Evolutionary conservation across 2,329 filamentous ascomycete species (phyloP).

Genomic region (Aspergillus awamori): DNA sequence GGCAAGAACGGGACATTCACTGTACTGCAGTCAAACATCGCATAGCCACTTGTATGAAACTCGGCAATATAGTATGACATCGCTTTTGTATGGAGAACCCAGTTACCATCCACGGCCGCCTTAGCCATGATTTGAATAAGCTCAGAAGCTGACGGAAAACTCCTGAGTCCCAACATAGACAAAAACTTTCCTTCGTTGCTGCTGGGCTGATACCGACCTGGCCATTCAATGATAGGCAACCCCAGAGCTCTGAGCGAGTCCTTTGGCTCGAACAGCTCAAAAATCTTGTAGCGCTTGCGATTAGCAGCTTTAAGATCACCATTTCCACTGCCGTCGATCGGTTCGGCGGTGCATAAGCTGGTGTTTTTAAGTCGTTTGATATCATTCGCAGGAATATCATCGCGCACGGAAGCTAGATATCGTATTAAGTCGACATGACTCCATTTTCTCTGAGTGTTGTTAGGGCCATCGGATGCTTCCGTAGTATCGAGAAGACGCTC

Average conservation of each 20-base stretch:
- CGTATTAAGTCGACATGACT: slow-evolving; percentile 94
- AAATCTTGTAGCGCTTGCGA: slow-evolving; percentile 67
- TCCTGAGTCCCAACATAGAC: slow-evolving; percentile 69
- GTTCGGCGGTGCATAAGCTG: slow-evolving; percentile 78
- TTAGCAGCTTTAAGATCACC: slow-evolving; percentile 58
- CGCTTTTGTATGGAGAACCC: slow-evolving; percentile 64
- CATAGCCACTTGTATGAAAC: slow-evolving; percentile 77
- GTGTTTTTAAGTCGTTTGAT: slow-evolving; percentile 76
- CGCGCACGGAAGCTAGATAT: slow-evolving; percentile 85
- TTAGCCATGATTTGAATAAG: slow-evolving; percentile 77
- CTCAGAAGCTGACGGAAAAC: slow-evolving; percentile 70
- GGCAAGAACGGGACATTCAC: slow-evolving; percentile 69
- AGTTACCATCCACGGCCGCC: slow-evolving; percentile 55
- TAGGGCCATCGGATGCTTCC: slow-evolving; percentile 50
- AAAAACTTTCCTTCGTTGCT: slow-evolving; percentile 78
- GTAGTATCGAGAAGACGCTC: slow-evolving; percentile 72
- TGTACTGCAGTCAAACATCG: slow-evolving; percentile 60
- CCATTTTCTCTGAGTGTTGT: slow-evolving; percentile 64
- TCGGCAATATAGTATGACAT: slow-evolving; percentile 83
- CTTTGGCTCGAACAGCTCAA: slow-evolving; percentile 80
- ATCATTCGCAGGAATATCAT: slow-evolving; percentile 84
- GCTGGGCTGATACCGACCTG: slow-evolving; percentile 66
- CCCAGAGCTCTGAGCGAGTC: slow-evolving; percentile 68
- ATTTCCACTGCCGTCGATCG: slow-evolving; percentile 43
- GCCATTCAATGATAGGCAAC: slow-evolving; percentile 81